Conservation (phyloP, 148 eudicot genomes). For the Rhododendron molle region DNA sequence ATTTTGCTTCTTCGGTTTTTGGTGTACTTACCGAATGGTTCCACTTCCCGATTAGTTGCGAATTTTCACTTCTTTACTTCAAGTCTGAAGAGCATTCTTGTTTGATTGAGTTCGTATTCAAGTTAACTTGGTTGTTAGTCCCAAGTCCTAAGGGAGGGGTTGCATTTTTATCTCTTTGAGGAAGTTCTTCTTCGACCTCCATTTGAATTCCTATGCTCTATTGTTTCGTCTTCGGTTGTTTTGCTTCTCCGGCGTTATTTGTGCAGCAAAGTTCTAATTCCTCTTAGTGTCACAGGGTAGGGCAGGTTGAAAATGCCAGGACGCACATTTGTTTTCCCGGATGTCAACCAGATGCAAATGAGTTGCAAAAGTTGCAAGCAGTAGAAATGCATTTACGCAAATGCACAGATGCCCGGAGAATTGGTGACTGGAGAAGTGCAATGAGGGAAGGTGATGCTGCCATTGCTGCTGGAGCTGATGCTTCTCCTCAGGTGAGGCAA, state of each 20-base stretch:
- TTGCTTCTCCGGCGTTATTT: slow-evolving; percentile 7
- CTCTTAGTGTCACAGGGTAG: slow-evolving; percentile 51
- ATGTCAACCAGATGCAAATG: slow-evolving; percentile 42
- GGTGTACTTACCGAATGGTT: not conserved
- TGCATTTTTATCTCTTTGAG: not conserved
- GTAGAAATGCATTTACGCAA: slow-evolving; percentile 56
- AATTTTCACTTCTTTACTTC: not conserved
- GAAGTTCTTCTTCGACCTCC: slow-evolving; percentile 11
- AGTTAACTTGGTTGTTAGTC: not conserved
- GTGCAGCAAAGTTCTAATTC: slow-evolving; percentile 27
- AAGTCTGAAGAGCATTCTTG: not conserved
- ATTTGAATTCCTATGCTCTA: not conserved
- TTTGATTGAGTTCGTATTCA: not conserved
- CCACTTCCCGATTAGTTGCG: not conserved
- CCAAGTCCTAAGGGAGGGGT: not conserved
- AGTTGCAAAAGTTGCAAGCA: slow-evolving; percentile 52
- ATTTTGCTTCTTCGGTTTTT: not conserved
- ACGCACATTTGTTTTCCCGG: slow-evolving; percentile 59
- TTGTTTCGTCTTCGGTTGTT: slow-evolving; percentile 10
- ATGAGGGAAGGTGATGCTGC: slow-evolving; percentile 69
- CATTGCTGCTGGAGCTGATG: slow-evolving; percentile 73
- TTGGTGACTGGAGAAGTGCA: slow-evolving; percentile 66
- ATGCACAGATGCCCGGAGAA: slow-evolving; percentile 59
- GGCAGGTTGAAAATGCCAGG: slow-evolving; percentile 80
- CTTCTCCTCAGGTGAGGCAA: slow-evolving; percentile 64